Evolutionary conservation across 129 eudicot species (phyloP), one percentile per base, ranked within the genome.

Genomic region (Helichrysum umbraculigerum): DNA sequence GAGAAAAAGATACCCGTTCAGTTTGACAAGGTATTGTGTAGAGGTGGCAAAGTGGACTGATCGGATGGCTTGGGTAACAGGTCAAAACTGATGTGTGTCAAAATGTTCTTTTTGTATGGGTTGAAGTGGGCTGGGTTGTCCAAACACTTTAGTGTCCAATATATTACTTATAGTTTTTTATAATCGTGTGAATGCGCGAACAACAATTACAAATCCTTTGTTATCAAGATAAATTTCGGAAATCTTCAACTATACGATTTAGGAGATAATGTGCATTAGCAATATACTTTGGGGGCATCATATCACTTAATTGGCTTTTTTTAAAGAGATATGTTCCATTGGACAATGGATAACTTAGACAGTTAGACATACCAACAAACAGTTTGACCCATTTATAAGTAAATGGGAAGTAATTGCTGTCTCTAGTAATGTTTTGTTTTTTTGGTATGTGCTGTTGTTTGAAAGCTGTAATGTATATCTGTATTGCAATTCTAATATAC

Each of bases 1-100:
- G 97, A 91, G 70, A 88, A 88, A 56, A 94, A 91, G 84, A 84
- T 91, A 29, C 97, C 97, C 11, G 81, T 94, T 28, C 77, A 76
- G 37, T 70, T 81, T 58, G 89, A 74, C 61, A 86, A 83, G 99
- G 99, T 94, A 61, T 20, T 39, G 32, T 22, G 2, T 32, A 37
- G 22, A 33, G 47, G 52, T 67, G 71, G 16, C 15, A 67, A 67
- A 67, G 19, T 35, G 54, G 71, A 47, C 16, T 3, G 0, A 32
- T 64, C 11, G 17, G 37, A 19, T 65, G 70, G 72, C n/a, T 20
- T 37, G 52, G 29, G 2, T 5, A 67, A 19, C 51, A 12, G 54
- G 32, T 35, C 71, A 67, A 67, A 67, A 37, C 41, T 10, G 28
- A 35, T 67, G 2, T n/a, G 16, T 19, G 4, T 11, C 5, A 59